Evolutionary conservation across 768 basidiomycete species (phyloP).

Genomic region (Podaxis mareebaensis): DNA sequence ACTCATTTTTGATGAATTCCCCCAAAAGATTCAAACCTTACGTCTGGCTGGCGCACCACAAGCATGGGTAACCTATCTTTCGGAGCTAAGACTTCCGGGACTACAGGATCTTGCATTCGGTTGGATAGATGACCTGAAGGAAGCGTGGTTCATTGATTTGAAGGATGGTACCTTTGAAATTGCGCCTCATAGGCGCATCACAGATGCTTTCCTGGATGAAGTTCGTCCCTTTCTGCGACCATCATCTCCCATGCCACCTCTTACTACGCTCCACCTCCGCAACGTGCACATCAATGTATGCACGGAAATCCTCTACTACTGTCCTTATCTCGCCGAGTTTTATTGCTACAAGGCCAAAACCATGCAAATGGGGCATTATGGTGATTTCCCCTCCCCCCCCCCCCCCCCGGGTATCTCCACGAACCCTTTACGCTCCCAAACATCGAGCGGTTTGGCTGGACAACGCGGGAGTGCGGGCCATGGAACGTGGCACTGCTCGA

Average conservation of each 20-base stretch:
- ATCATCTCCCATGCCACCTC: neutral
- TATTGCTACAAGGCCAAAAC: neutral
- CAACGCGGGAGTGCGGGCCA: neutral
- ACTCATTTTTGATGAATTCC: neutral
- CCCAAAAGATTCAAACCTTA: neutral
- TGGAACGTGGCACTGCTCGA: neutral
- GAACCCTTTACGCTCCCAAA: neutral
- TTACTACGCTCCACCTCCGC: neutral
- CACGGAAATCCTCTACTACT: neutral
- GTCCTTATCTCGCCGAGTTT: neutral
- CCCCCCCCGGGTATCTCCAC: too few species aligned
- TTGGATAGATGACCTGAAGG: neutral
- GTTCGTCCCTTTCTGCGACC: neutral
- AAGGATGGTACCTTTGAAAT: neutral
- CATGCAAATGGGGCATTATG: neutral
- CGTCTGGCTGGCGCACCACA: neutral
- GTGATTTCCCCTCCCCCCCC: too few species aligned
- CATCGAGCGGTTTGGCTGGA: constrained; percentile 2
- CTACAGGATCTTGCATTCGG: neutral
- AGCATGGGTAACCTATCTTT: neutral
- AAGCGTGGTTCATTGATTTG: neutral
- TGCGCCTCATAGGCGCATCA: neutral
- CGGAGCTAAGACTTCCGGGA: neutral
- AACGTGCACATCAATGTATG: neutral
- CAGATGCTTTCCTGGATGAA: neutral